These are phyloP conservation scores for Purpureocillium lavendulum DNA, from an alignment of 2,329 filamentous ascomycete genomes.

Conservation along the genomic window DNA sequence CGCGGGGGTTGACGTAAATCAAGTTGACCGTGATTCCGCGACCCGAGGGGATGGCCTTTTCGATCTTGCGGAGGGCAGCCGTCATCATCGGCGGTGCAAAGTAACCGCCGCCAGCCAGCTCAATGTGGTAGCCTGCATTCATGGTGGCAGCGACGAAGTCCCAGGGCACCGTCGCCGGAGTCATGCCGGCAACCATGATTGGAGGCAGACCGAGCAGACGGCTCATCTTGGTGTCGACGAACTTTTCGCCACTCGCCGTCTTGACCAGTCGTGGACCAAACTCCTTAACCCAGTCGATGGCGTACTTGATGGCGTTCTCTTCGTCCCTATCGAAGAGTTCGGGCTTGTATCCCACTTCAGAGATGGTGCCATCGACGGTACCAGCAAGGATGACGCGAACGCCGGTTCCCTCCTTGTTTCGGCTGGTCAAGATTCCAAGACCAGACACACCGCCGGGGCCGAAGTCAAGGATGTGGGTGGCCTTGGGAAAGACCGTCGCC, in stretches of 20 bases:
- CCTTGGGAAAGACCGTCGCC: conserved; percentile 81
- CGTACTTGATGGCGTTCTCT: conserved; percentile 89
- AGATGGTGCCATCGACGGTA: conserved; percentile 80
- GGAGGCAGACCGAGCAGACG: conserved; percentile 76
- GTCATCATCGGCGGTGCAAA: conserved; percentile 79
- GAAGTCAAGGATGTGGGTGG: conserved; percentile 94
- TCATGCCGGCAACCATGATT: conserved; percentile 90
- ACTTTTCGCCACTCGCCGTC: conserved; percentile 81
- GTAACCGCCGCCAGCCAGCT: conserved; percentile 84
- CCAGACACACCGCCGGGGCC: conserved; percentile 95
- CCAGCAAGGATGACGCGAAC: conserved; percentile 94
- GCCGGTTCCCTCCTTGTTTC: conserved; percentile 97
- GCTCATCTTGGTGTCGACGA: conserved; percentile 95
- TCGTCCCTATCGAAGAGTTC: conserved; percentile 96
- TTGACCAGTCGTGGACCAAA: conserved; percentile 88
- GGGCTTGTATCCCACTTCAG: conserved; percentile 93
- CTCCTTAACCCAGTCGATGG: conserved; percentile 95
- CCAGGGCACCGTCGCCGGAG: conserved; percentile 79
- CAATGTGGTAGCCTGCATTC: conserved; percentile 92
- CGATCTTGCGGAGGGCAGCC: conserved; percentile 74
- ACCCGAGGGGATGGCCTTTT: conserved; percentile 72
- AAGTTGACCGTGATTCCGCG: conserved; percentile 85
- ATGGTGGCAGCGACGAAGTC: conserved; percentile 89
- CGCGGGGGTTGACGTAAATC: conserved; percentile 83
- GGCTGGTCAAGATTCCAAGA: conserved; percentile 89